A percentile compares a stretch with the other conserved stretches of the same genome.
phyloP scores from a whole-genome alignment of 768 basidiomycete genomes.

The Rhodotorula diobovata region DNA sequence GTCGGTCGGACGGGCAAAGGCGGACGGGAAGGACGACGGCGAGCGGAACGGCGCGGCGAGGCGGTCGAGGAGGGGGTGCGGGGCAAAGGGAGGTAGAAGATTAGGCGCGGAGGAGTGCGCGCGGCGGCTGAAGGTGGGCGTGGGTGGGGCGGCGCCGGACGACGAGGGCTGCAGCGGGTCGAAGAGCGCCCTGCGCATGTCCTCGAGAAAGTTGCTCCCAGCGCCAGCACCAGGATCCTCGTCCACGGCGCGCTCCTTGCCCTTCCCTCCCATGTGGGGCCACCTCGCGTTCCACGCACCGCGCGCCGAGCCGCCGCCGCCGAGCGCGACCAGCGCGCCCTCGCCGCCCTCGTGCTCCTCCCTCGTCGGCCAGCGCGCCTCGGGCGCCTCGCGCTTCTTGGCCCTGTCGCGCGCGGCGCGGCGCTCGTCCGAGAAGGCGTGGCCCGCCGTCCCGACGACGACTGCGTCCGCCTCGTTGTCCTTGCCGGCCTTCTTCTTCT shows the following conservation, averaged over 20 bases:
- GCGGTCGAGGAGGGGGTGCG: conserved; percentile 30
- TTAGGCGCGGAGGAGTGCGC: background rate
- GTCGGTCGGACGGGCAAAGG: background rate
- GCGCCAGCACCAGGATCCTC: background rate
- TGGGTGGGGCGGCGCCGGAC: background rate
- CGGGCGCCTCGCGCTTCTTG: background rate
- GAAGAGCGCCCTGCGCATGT: background rate
- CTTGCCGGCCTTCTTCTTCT: background rate
- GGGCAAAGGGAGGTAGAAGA: background rate
- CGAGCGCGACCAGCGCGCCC: too few species aligned
- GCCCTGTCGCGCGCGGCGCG: background rate
- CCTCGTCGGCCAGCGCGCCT: conserved; percentile 27
- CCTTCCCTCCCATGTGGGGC: background rate
- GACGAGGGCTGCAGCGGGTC: background rate
- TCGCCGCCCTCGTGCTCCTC: conserved; percentile 21
- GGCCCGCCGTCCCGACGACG: background rate
- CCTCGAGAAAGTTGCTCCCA: background rate
- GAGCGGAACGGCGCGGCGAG: conserved; percentile 7
- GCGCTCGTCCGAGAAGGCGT: background rate
- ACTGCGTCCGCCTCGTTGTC: background rate
- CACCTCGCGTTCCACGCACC: background rate
- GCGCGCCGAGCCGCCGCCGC: background rate
- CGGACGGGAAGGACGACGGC: background rate
- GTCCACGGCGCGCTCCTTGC: background rate
- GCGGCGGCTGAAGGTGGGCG: background rate